Evolutionary conservation across 2,329 filamentous ascomycete genomes (phyloP), one percentile per base, ranked within the genome.

Genomic region (Colletotrichum tofieldiae): DNA sequence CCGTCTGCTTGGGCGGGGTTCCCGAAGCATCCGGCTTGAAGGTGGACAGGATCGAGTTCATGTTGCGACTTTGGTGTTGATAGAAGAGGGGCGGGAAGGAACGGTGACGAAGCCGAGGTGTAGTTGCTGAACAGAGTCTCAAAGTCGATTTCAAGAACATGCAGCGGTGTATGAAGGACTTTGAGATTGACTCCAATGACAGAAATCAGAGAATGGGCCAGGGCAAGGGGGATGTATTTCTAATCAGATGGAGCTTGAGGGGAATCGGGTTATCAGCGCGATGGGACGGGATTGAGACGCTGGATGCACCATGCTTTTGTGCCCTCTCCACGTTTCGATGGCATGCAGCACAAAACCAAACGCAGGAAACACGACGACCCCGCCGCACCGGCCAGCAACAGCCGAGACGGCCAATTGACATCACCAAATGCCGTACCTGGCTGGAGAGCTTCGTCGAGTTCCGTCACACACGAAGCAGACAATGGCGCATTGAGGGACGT

Each of bases 1-100:
- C 77, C 14, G 77, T 71, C 76, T 86, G 84, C 78, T 86, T 84
- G 16, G 84, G 81, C n/a, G 78, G 67, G 7, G 75, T 74, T n/a
- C 81, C 83, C 56, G 82, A 81, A 29, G 83, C 80, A 73, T 83
- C 79, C 29, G 84, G 82, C 65, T 80, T 79, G 77, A 80, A 84
- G 32, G 80, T 75, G 16, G 82, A 77, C 9, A 80, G 78, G 63
- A 82, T 81, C 7, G 86, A 87, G 76, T 84, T 82, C 85, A 88
- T 87, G 4, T 66, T 79, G 71, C 14, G 67, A 1, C 39, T 45
- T 14, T 51, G 60, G 16, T 45, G 29, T 26, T 59, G 61, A 18
- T 2, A 9, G n/a, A 32, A 23, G 54, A 59, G 41, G 54, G 35
- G 37, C 39, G 29, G 55, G 55, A 54, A 26, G 58, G 6, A 45